phyloP scores from a whole-genome alignment of 768 basidiomycete species.

The Tulasnella sp. region DNA sequence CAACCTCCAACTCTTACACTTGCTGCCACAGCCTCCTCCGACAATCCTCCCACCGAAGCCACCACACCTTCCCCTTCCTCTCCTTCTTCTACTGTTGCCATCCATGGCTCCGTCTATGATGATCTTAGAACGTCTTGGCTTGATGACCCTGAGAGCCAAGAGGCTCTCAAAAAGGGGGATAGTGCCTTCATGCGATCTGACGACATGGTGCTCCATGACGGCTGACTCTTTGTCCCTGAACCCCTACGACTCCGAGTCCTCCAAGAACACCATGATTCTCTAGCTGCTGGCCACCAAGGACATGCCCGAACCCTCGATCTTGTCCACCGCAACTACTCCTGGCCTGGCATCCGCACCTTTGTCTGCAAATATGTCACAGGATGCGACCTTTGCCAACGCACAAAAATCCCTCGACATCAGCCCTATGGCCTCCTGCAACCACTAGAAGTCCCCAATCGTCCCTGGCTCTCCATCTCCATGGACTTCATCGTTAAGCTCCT shows the following conservation, averaged over 20 bases:
- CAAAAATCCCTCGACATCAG: background rate
- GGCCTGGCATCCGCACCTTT: slow-evolving; percentile 17
- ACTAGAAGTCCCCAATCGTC: slow-evolving; percentile 7
- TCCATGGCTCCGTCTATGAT: background rate
- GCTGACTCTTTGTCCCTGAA: background rate
- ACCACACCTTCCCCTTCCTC: background rate
- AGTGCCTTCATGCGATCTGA: background rate
- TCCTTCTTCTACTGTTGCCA: background rate
- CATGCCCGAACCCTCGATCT: slow-evolving; percentile 17
- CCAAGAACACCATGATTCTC: slow-evolving; percentile 17
- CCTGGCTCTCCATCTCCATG: slow-evolving; percentile 9
- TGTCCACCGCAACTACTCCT: slow-evolving; percentile 19
- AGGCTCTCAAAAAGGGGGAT: background rate
- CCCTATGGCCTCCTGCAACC: slow-evolving; percentile 14
- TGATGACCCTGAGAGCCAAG: background rate
- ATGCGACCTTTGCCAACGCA: slow-evolving; percentile 20
- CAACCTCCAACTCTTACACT: background rate
- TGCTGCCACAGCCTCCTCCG: background rate
- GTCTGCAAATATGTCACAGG: slow-evolving; percentile 21
- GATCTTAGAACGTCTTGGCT: background rate
- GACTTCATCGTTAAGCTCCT: slow-evolving; percentile 22
- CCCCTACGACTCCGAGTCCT: slow-evolving; percentile 1
- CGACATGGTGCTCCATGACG: background rate
- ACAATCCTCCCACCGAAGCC: background rate
- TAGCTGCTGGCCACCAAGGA: slow-evolving; percentile 21